phyloP scores from a whole-genome alignment of 2,329 filamentous ascomycete genomes.

The Cadophora sp. region DNA sequence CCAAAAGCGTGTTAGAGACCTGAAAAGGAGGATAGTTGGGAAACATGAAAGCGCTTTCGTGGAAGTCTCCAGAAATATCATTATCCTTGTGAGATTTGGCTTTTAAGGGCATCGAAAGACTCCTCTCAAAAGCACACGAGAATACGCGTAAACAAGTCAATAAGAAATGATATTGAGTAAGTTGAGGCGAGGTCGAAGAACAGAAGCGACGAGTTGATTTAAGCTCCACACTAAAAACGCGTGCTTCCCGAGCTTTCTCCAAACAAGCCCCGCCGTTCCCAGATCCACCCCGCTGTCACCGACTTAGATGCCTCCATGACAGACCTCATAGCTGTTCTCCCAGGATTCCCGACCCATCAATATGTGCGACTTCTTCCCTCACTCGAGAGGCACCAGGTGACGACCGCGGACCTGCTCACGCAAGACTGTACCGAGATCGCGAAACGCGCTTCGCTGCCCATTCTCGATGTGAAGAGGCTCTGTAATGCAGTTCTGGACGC shows the following conservation, averaged over 20 bases:
- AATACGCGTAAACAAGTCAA: neutral
- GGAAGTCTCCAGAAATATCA: neutral
- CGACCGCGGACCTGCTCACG: slow-evolving; percentile 83
- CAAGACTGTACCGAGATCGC: slow-evolving; percentile 84
- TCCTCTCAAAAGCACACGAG: neutral
- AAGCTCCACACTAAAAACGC: slow-evolving; percentile 11
- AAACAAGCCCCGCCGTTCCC: slow-evolving; percentile 14
- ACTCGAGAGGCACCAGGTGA: slow-evolving; percentile 79
- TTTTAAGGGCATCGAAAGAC: neutral
- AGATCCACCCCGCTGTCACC: slow-evolving; percentile 8
- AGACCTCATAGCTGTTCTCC: slow-evolving; percentile 84
- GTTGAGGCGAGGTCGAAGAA: neutral
- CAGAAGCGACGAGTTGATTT: neutral
- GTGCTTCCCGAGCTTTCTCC: neutral
- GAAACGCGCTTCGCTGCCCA: slow-evolving; percentile 81
- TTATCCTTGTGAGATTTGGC: neutral
- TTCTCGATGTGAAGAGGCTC: slow-evolving; percentile 80
- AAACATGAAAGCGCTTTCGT: too few species aligned
- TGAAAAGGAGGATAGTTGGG: too few species aligned
- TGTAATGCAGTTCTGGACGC: slow-evolving; percentile 69
- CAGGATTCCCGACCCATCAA: slow-evolving; percentile 74
- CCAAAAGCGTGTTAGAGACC: too few species aligned
- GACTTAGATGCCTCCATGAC: slow-evolving; percentile 65
- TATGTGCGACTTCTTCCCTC: slow-evolving; percentile 79
- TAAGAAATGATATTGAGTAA: neutral